phyloP scores from a whole-genome alignment of 2,329 filamentous ascomycete genomes.

The Dactylellina haptotyla region DNA sequence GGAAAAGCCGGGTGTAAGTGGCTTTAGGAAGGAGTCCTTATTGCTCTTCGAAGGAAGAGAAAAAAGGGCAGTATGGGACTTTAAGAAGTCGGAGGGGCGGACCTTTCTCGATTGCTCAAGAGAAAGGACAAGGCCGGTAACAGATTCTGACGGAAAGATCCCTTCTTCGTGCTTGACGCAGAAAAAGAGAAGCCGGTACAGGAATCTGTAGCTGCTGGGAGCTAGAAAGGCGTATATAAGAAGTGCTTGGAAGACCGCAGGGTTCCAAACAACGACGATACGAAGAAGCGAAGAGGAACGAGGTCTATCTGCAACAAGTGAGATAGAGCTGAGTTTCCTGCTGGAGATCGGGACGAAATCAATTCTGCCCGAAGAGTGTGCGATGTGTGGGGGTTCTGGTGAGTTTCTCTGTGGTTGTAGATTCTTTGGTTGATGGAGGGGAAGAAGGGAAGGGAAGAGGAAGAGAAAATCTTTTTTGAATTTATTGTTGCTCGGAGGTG shows the following conservation, averaged over 20 bases:
- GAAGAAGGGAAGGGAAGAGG: slow-evolving; percentile 13
- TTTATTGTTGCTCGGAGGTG: slow-evolving; percentile 1
- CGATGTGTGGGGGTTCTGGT: slow-evolving; percentile 13
- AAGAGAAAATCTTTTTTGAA: slow-evolving; percentile 47
- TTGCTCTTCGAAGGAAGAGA: slow-evolving; percentile 9
- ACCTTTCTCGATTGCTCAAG: slow-evolving; percentile 54
- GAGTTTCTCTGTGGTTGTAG: slow-evolving; percentile 1
- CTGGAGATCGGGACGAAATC: slow-evolving; percentile 42
- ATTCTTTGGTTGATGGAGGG: slow-evolving; percentile 23
- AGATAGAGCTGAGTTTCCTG: slow-evolving; percentile 40
- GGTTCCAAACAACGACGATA: slow-evolving; percentile 47
- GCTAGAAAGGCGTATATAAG: slow-evolving; percentile 26
- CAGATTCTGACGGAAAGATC: slow-evolving; percentile 49
- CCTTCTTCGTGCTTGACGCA: slow-evolving; percentile 47
- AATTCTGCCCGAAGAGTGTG: slow-evolving; percentile 40
- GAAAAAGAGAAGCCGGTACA: slow-evolving; percentile 39
- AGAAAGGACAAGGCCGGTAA: slow-evolving; percentile 52
- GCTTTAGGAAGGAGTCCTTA: slow-evolving; percentile 14
- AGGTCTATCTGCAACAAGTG: slow-evolving; percentile 45
- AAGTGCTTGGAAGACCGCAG: slow-evolving; percentile 42
- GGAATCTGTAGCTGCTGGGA: slow-evolving; percentile 51
- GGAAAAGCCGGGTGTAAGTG: neutral
- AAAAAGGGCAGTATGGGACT: slow-evolving; percentile 15
- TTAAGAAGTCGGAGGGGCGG: slow-evolving; percentile 34
- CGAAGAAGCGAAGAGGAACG: slow-evolving; percentile 32